Percentiles rank a stretch among this genome's conserved stretches.
Evolutionary conservation across 2,329 filamentous ascomycete species (phyloP).

Genomic region (Curvularia verruculosa): DNA sequence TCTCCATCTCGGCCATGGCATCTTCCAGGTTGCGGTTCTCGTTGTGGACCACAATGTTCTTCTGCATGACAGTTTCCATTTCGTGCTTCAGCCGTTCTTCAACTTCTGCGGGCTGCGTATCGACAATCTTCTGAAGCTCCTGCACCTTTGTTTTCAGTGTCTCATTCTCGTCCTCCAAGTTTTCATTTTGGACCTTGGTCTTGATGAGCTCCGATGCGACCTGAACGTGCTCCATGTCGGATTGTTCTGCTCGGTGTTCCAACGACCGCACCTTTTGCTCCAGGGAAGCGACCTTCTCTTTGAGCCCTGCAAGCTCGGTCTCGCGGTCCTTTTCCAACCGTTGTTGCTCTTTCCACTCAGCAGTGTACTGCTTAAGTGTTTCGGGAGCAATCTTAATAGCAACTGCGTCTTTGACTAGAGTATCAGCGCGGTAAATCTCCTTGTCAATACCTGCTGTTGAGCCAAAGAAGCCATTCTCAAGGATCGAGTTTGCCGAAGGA

Average conservation of each 20-base stretch:
- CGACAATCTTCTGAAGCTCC: conserved; percentile 84
- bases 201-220: conserved; percentile 90
- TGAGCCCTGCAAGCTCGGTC: conserved; percentile 75
- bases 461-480: conserved; percentile 97
- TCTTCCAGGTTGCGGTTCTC: conserved; percentile 89
- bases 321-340: conserved; percentile 82
- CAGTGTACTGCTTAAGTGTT: conserved; percentile 77
- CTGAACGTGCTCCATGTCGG: conserved; percentile 87
- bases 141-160: conserved; percentile 81
- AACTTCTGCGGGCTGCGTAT: conserved; percentile 86
- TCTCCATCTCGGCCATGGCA: conserved; percentile 88
- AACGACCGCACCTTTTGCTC: conserved; percentile 79
- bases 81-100: conserved; percentile 81
- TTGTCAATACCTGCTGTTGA: conserved; percentile 89
- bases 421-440: conserved; percentile 92
- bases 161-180: conserved; percentile 88
- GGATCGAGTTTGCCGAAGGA: conserved; percentile 87
- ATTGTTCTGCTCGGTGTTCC: conserved; percentile 85
- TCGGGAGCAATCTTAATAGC: conserved; percentile 84
- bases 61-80: conserved; percentile 89
- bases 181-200: conserved; percentile 91
- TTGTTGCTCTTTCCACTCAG: conserved; percentile 92
- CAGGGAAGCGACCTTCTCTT: conserved; percentile 63
- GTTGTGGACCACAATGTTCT: conserved; percentile 91
- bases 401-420: conserved; percentile 91